phyloP scores from a whole-genome alignment of 331 rosid species.

The Acacia concinna region DNA sequence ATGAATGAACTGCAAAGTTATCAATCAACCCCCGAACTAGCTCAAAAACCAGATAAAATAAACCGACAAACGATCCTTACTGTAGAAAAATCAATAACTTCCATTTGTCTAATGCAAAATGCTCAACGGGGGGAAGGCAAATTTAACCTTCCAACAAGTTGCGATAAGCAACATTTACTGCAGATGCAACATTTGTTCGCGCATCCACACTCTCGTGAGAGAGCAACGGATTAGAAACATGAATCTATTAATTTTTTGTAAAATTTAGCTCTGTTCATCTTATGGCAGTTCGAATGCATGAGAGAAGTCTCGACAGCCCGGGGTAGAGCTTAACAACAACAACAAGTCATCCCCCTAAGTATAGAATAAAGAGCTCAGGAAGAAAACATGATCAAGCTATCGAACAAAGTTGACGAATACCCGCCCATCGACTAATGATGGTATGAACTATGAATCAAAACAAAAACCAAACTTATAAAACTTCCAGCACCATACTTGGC shows the following conservation, averaged over 20 bases:
- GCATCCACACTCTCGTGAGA: not conserved
- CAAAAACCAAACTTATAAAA: not conserved
- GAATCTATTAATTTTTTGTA: not conserved
- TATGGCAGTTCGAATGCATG: not conserved
- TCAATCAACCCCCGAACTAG: not conserved
- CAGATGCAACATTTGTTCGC: not conserved
- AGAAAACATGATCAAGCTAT: not conserved
- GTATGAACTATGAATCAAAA: not conserved
- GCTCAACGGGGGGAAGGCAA: not conserved
- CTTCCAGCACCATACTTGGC: not conserved
- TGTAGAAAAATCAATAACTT: not conserved
- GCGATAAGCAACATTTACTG: not conserved
- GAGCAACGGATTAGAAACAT: not conserved
- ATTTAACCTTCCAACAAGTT: not conserved
- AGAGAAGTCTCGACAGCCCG: not conserved
- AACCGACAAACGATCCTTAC: not conserved
- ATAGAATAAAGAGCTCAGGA: not conserved
- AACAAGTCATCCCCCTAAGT: not conserved
- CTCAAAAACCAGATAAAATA: not conserved
- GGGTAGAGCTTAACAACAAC: not conserved
- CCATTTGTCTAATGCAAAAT: not conserved
- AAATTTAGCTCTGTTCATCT: not conserved
- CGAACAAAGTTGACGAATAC: not conserved
- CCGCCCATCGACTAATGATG: not conserved
- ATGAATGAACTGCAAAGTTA: not conserved